Percentiles rank a stretch among this genome's conserved stretches.
phyloP scores from a whole-genome alignment of 1,139 yeast genomes.

The Candida sp. region DNA sequence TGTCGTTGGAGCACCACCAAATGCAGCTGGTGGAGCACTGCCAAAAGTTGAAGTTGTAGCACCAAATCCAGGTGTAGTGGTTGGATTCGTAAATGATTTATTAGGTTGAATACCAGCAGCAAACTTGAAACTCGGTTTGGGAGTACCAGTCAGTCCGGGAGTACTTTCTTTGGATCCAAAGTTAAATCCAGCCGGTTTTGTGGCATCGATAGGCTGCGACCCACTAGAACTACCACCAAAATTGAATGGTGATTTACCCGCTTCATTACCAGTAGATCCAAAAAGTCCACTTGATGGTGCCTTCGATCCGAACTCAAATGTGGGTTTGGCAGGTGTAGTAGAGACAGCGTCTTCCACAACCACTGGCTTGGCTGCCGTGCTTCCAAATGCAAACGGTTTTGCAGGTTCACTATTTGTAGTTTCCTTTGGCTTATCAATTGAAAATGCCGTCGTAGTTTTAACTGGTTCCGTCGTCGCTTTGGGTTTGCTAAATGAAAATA shows the following conservation, averaged over 20 bases:
- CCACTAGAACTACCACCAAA: background rate
- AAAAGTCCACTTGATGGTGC: background rate
- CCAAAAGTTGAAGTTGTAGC: slow-evolving; percentile 5
- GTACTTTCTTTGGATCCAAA: slow-evolving; percentile 2
- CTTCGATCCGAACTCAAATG: slow-evolving; percentile 7
- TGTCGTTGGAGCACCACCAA: slow-evolving; percentile 2
- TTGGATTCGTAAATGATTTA: slow-evolving; percentile 1
- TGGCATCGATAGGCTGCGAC: background rate
- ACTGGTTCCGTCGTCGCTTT: background rate
- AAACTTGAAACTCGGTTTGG: slow-evolving; percentile 8
- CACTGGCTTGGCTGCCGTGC: slow-evolving; percentile 1
- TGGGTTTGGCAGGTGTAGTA: slow-evolving; percentile 3
- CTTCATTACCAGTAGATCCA: background rate
- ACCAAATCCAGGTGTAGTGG: background rate
- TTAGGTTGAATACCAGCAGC: slow-evolving; percentile 10
- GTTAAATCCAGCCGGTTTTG: background rate
- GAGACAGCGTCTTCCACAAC: background rate
- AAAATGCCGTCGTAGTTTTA: slow-evolving; percentile 7
- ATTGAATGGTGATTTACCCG: background rate
- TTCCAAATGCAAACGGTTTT: slow-evolving; percentile 2
- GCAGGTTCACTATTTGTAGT: slow-evolving; percentile 1
- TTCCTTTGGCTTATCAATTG: slow-evolving; percentile 6
- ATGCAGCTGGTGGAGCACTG: slow-evolving; percentile 2
- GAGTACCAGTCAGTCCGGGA: background rate
- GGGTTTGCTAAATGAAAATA: slow-evolving; percentile 5